phyloP scores from a whole-genome alignment of 108 stramenopile species.

The Nitzschia putrida region DNA sequence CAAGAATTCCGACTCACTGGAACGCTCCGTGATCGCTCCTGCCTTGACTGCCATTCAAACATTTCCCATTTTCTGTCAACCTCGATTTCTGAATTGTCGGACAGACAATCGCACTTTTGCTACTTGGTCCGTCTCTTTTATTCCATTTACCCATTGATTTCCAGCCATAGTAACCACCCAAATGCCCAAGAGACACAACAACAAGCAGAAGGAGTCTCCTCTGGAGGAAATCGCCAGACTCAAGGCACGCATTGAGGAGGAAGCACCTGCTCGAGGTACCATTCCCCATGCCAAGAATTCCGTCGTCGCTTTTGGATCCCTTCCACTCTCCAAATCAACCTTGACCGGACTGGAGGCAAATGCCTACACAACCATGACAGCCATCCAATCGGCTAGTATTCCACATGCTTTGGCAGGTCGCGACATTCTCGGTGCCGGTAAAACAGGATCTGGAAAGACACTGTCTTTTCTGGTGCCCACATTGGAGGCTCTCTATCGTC shows the following conservation, averaged over 20 bases:
- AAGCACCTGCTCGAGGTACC: slow-evolving; percentile 72
- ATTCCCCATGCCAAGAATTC: slow-evolving; percentile 58
- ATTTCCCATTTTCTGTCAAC: no score
- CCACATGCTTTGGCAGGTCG: slow-evolving; percentile 91
- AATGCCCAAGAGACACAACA: background rate
- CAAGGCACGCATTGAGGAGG: slow-evolving; percentile 53
- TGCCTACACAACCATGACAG: slow-evolving; percentile 86
- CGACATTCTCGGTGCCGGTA: slow-evolving; percentile 93
- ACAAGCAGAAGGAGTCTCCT: slow-evolving; percentile 4
- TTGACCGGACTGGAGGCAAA: slow-evolving; percentile 74
- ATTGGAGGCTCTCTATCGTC: slow-evolving; percentile 82
- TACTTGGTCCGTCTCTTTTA: no score
- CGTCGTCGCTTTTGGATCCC: slow-evolving; percentile 70
- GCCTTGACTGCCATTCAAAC: no score
- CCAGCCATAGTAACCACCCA: background rate
- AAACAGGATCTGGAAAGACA: slow-evolving; percentile 93
- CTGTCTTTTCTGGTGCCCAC: slow-evolving; percentile 89
- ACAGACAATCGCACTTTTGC: no score
- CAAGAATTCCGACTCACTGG: no score
- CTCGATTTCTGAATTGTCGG: no score
- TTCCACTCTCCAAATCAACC: slow-evolving; percentile 70
- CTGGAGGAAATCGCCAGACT: slow-evolving; percentile 50
- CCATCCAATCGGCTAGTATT: slow-evolving; percentile 90
- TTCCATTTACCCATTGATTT: background rate
- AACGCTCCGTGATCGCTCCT: no score